Base-by-base conservation (phyloP, 768 basidiomycete species). In the Pleurotus eryngii region DNA sequence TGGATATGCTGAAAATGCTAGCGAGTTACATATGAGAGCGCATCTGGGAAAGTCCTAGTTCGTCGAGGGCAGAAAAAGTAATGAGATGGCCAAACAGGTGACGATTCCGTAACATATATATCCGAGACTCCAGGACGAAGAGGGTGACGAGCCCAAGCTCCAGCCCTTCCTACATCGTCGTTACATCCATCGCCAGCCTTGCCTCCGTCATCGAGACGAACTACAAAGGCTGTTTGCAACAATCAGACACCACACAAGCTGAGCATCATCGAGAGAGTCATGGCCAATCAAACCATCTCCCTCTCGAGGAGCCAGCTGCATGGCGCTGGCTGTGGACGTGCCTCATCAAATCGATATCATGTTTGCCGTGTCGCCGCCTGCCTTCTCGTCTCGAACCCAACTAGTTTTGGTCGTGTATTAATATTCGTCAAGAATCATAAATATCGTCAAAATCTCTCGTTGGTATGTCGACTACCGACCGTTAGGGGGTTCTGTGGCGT, bases 401-500 rank as follows among this genome's bases (percentile, higher is more conserved):
- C 49, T 26, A 50, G 46, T 20, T 15, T 37, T 50, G 15, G 49
- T 50, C 30, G 49, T 50, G 20, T 24, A 50, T 18, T 20, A 51
- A 43, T 46, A 47, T 37, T 60, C 59, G 48, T 60, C 59, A 57
- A 60, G 55, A 57, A 60, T 50, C 49, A 53, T 55, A 49, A 61
- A 54, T 55, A 61, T 57, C 56, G 60, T 64, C 55, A 64, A 61
- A 35, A 35, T 35, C 30, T 35, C 30, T 35, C 30, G 30, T 35
- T 35, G 30, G 30, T 11, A 35, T 35, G 3, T 35, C 30, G 30
- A 35, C 30, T 35, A 8, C 30, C 30, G 30, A 8, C 30, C 30
- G 30, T 35, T 35, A 61, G 58, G 59, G 59, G 68, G 72, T 69
- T 35, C 30, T 35, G 30, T 35, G 30, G 30, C 30, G 30, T 35